Evolutionary conservation across 192 early-diverging fungal genomes (phyloP), one percentile per base, ranked within the genome.

Genomic region (Coemansia sp.): DNA sequence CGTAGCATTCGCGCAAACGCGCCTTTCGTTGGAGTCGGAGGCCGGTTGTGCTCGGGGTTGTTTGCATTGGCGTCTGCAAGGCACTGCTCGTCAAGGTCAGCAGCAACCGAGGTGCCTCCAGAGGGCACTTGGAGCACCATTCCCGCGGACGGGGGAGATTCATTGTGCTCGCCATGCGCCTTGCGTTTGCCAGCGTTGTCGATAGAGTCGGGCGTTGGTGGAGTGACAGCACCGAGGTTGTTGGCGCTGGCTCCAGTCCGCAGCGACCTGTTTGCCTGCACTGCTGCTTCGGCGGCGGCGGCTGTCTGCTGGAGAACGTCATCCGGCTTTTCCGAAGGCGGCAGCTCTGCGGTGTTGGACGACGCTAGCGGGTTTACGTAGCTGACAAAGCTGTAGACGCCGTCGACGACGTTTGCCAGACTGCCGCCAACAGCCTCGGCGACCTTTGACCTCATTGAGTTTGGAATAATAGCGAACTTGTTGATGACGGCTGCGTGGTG

Each of bases 11-110:
- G 73, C 13, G 73, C 56, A 36, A 81, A 72, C 59, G 66, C 64
- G n/a, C 59, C 43, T 63, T 81, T 81, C 23, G 78, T 81, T 3
- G 78, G 78, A 32, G 78, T 81, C 1, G 78, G 78, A 59, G 78
- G 78, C 14, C 78, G 78, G 69, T 81, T 75, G 78, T 50, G 71
- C 38, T 81, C 78, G 25, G 78, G 78, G 43, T 81, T 81, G 70
- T 81, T 73, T 10, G 78, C 73, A 46, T 81, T 81, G 57, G 78
- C 78, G 35, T 81, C 78, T 2, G 78, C 78, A 59, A 81, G 57
- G 35, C 65, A 65, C 49, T 72, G 73, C 66, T 81, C 78, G 61
- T 81, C 78, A 15, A 81, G 53, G 57, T 81, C 78, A 6, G 78
- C 78, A 2, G 73, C 78, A 19, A 81, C 73, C 11, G 78, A 81